Conservation (phyloP, 345 rosid genomes). For the Hibiscus syriacus region DNA sequence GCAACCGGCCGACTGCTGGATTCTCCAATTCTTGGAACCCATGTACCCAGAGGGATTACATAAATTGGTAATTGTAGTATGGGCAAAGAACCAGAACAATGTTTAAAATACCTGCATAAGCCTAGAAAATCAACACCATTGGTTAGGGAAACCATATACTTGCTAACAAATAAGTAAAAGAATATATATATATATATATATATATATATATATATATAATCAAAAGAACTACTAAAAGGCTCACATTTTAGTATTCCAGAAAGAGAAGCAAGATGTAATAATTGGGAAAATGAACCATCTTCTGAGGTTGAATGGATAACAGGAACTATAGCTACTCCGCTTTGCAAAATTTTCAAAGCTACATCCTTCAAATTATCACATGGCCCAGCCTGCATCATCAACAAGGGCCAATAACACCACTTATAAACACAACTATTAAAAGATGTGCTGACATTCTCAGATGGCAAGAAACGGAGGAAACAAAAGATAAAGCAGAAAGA, state of each 20-base stretch:
- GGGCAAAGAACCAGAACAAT: slow-evolving; percentile 40
- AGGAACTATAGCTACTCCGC: slow-evolving; percentile 39
- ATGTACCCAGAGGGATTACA: slow-evolving; percentile 44
- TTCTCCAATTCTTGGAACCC: slow-evolving; percentile 53
- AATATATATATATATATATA: no score
- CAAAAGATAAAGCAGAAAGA: background rate
- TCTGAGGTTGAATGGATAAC: slow-evolving; percentile 40
- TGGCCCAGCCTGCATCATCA: slow-evolving; percentile 45
- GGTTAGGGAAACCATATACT: slow-evolving; percentile 15
- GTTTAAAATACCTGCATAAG: slow-evolving; percentile 47
- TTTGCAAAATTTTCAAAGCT: slow-evolving; percentile 42
- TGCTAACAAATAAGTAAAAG: slow-evolving; percentile 14
- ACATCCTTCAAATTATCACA: slow-evolving; percentile 43
- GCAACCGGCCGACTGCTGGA: slow-evolving; percentile 41
- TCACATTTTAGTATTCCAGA: slow-evolving; percentile 47
- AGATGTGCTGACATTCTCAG: background rate
- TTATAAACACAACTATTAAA: background rate
- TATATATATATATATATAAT: background rate
- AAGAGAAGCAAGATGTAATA: slow-evolving; percentile 45
- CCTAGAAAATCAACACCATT: slow-evolving; percentile 28
- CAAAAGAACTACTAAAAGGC: slow-evolving; percentile 13
- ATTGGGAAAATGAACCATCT: slow-evolving; percentile 56
- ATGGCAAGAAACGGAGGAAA: background rate
- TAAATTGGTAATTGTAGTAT: slow-evolving; percentile 39
- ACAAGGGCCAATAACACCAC: slow-evolving; percentile 3